A percentile compares a stretch with the other conserved stretches of the same genome.
Evolutionary conservation across 768 basidiomycete species (phyloP).

Genomic region (Podaxis sp.): DNA sequence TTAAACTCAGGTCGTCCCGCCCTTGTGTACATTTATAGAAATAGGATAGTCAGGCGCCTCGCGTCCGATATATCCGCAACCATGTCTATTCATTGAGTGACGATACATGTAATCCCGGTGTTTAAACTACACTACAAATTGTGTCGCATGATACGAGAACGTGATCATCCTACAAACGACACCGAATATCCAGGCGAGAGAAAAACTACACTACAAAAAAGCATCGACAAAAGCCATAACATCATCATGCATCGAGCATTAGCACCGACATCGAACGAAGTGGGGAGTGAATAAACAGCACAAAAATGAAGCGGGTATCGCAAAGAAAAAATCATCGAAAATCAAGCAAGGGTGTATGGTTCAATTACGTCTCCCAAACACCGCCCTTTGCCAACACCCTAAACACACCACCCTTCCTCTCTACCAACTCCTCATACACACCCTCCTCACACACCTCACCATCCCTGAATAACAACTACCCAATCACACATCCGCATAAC

Average conservation of each 20-base stretch:
- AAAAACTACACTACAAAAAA: not conserved
- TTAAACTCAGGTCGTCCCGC: no score
- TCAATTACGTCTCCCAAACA: slow-evolving; percentile 40
- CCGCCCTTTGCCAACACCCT: slow-evolving; percentile 77
- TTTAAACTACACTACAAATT: not conserved
- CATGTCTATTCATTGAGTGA: not conserved
- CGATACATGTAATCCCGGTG: not conserved
- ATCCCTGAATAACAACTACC: slow-evolving; percentile 73
- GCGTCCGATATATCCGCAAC: not conserved
- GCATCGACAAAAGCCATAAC: not conserved
- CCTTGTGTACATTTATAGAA: not conserved
- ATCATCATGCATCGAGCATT: not conserved
- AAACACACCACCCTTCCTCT: slow-evolving; percentile 62
- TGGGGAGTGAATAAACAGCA: not conserved
- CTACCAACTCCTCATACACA: slow-evolving; percentile 67
- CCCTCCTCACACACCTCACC: slow-evolving; percentile 84
- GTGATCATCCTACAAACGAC: not conserved
- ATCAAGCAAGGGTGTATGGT: not conserved
- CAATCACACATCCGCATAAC: slow-evolving; percentile 94
- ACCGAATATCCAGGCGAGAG: not conserved
- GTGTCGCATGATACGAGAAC: not conserved
- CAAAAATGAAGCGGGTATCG: not conserved
- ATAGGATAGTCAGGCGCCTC: not conserved
- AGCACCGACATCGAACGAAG: not conserved
- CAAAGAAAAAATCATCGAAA: not conserved